Percentiles rank a stretch among this genome's conserved stretches.
These are phyloP conservation scores for Hibiscus tridactylites DNA, from an alignment of 345 rosid genomes.

Conservation along the genomic window DNA sequence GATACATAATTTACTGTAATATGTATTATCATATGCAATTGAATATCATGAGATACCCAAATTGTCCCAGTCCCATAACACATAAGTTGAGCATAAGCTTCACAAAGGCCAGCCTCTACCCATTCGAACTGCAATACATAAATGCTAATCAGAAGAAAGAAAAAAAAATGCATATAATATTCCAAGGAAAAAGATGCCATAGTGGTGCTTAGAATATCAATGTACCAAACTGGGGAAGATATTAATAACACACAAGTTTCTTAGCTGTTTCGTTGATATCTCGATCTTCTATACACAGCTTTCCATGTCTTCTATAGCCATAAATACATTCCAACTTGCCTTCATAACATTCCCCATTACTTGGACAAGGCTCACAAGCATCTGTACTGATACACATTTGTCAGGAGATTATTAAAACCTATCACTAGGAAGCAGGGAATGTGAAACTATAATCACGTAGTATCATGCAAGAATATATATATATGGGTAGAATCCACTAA, in stretches of 20 bases:
- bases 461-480: too few species aligned
- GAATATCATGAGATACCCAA: conserved; percentile 44
- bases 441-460: too few species aligned
- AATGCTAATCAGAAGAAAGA: conserved; percentile 13
- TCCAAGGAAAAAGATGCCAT: background rate
- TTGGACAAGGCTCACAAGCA: conserved; percentile 69
- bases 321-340: conserved; percentile 58
- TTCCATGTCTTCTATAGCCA: conserved; percentile 53
- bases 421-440: too few species aligned
- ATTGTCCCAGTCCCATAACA: conserved; percentile 53
- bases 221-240: conserved; percentile 24
- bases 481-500: too few species aligned
- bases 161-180: background rate
- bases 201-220: conserved; percentile 5
- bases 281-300: conserved; percentile 75
- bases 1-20: background rate
- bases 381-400: conserved; percentile 29
- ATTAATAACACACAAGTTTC: conserved; percentile 56
- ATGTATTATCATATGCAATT: background rate
- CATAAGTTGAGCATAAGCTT: conserved; percentile 47
- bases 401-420: background rate
- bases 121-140: conserved; percentile 36
- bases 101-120: conserved; percentile 52
- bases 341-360: conserved; percentile 54
- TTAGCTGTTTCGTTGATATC: conserved; percentile 60